These are phyloP conservation scores for Vigna hirtella DNA, from an alignment of 306 rosid genomes.

Conservation along the genomic window DNA sequence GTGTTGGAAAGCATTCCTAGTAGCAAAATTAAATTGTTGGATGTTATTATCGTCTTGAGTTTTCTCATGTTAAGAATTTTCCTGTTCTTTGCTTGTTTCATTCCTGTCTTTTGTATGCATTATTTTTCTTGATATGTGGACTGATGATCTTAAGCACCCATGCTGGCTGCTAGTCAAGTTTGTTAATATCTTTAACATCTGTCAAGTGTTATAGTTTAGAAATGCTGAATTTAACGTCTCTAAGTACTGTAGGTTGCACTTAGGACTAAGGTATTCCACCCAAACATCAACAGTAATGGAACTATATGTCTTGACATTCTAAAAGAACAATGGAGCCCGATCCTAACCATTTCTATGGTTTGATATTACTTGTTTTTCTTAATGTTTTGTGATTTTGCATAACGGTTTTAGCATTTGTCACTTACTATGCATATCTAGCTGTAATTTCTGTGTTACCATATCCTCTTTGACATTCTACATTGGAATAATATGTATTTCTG, in stretches of 20 bases:
- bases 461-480: background rate
- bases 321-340: constrained; percentile 93
- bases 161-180: background rate
- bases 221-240: background rate
- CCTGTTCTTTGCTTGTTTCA: background rate
- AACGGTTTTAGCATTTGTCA: background rate
- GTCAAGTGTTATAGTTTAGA: background rate
- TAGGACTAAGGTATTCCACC: constrained; percentile 94
- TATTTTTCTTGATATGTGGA: background rate
- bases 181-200: background rate
- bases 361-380: constrained; percentile 20
- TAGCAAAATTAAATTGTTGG: background rate
- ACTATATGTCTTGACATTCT: constrained; percentile 92
- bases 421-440: constrained; percentile 12
- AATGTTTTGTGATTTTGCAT: background rate
- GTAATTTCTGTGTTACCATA: background rate
- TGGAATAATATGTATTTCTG: background rate
- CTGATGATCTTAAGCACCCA: background rate
- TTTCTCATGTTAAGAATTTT: background rate
- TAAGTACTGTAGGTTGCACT: constrained; percentile 73
- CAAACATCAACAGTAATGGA: constrained; percentile 89
- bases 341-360: constrained; percentile 89
- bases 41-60: background rate
- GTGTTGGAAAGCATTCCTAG: background rate
- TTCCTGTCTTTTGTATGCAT: background rate